Evolutionary conservation across 139 green algal species (phyloP), one percentile per base, ranked within the genome.

Genomic region (Bryopsis sp.): DNA sequence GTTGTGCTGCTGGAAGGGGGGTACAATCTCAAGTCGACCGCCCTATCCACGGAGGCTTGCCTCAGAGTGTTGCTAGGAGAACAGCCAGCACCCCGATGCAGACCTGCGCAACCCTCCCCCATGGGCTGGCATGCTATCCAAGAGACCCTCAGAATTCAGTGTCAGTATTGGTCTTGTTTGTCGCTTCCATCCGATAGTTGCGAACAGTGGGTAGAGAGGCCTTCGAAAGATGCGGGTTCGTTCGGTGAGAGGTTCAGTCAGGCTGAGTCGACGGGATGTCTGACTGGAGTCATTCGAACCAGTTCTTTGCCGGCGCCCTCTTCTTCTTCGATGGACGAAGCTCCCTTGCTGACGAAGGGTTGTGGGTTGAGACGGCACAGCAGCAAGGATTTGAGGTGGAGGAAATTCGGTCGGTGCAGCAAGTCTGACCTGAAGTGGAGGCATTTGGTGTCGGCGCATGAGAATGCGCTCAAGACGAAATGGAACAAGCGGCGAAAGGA

Each of bases 1-100:
- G 78, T 81, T 38, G 62, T 89, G 59, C 69, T 92, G 54, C 81
- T 92, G 24, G 86, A 92, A 74, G 86, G 86, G 24, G 86, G 86
- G 54, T 92, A 92, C 82, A 90, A 92, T 76, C 80, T 92, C 50
- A 26, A 11, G 3, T 74, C 79, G 43, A 89, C 83, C 7, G 83
- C 87, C 1, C 65, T 60, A 5, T 71, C 78, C 28, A 87, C 76
- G 0, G 85, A 91, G 75, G 86, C 83, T 0, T 84, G 78, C 58
- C 22, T 92, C 64, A 73, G 83, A 1, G 84, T 90, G 71, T 81
- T 92, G 67, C 78, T 91, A 38, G 87, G 87, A 1, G 75, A 87
- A 64, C 1, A 8, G 37, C 78, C 81, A n/a, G n/a, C n/a, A n/a
- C n/a, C n/a, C n/a, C n/a, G n/a, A n/a, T n/a, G n/a, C n/a, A 26